Conservation (phyloP, 768 basidiomycete genomes). For the Tylopilus intermedius region DNA sequence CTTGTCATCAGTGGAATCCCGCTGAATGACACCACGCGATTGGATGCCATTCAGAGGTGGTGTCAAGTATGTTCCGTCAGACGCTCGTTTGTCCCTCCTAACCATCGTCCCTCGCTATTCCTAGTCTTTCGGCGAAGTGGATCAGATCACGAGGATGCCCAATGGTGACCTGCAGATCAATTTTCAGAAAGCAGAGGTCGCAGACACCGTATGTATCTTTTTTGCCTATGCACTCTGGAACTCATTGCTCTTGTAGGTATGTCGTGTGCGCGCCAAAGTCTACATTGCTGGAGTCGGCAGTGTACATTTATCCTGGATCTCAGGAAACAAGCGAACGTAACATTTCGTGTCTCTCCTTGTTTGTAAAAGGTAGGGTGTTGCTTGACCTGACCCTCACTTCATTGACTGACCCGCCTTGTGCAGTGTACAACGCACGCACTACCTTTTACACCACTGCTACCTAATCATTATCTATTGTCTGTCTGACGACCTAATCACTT, state of each 20-base stretch:
- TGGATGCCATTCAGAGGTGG: slow-evolving; percentile 69
- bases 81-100: background rate
- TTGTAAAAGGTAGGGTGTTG: slow-evolving; percentile 24
- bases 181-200: slow-evolving; percentile 70
- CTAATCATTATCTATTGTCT: slow-evolving; percentile 22
- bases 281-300: slow-evolving; percentile 72
- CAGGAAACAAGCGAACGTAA: slow-evolving; percentile 44
- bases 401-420: slow-evolving; percentile 1
- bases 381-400: background rate
- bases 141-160: slow-evolving; percentile 65
- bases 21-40: slow-evolving; percentile 52
- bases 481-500: slow-evolving; percentile 27
- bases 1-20: slow-evolving; percentile 69
- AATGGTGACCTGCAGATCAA: slow-evolving; percentile 77
- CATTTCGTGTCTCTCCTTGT: slow-evolving; percentile 1
- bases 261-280: slow-evolving; percentile 72
- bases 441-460: slow-evolving; percentile 22
- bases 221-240: background rate
- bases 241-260: slow-evolving; percentile 47
- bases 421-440: slow-evolving; percentile 27
- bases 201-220: slow-evolving; percentile 59
- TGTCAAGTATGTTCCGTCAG: slow-evolving; percentile 53
- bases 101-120: slow-evolving; percentile 2
- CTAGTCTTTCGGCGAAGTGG: slow-evolving; percentile 72
- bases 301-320: slow-evolving; percentile 71